Base-by-base conservation (phyloP, 805 yeast genomes). In the Ogataea naganishii region DNA sequence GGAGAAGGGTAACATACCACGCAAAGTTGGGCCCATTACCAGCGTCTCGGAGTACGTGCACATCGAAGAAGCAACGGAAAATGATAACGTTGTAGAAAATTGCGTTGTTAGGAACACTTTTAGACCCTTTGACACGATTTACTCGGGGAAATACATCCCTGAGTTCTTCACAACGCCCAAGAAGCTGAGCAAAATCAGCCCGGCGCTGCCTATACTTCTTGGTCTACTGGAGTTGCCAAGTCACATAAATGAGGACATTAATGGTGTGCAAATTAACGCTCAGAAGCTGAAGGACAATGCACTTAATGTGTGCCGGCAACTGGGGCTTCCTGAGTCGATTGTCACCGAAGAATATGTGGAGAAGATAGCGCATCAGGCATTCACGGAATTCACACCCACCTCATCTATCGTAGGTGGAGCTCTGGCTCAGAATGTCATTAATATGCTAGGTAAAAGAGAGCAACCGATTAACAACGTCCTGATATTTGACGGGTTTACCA, bases 391-490 rank as follows among this genome's bases (percentile, higher is more conserved):
- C 40, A 69, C 85, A 8, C 95, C 96, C 1, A 77, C 78, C 0
- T 75, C 92, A 4, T 94, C 97, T 1, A 71, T 92, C 2, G 42
- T 89, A 6, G 98, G 97, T 5, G 98, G 97, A 1, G 68, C 84
- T 1, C 55, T 89, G 15, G 81, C 94, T 3, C 98, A 92, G 55
- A 96, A 88, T 50, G 79, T 85, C 10, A 80, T 92, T 26, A 92
- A 92, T 56, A 74, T 68, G 32, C 54, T 89, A 30, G 80, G 92
- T 24, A 71, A 72, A 41, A 73, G 77, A 41, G 86, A 83, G 43
- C 65, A 75, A 24, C 95, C 96, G 3, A 64, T 88, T 22, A 88
- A 85, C 49, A 92, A 92, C 49, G 64, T 83, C 30, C 64, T 82
- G 39, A 57, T 89, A 1, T 64, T 88, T 22, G 95, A 92, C 57